These are phyloP conservation scores for Lactarius sp. DNA, from an alignment of 768 basidiomycete genomes.

Conservation along the genomic window DNA sequence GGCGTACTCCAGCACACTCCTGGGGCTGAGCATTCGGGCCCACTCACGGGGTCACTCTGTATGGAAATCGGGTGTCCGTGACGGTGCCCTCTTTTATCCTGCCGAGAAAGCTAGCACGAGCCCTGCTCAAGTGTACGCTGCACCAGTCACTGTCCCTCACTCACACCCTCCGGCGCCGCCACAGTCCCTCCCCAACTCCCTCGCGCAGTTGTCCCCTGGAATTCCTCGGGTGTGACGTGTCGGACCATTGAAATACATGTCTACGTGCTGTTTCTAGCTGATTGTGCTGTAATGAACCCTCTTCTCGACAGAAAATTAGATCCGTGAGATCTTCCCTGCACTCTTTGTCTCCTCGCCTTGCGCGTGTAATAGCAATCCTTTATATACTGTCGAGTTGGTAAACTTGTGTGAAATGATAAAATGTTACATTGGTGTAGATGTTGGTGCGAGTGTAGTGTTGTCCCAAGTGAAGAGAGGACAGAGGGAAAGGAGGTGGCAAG, in stretches of 20 bases:
- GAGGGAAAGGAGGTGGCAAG: too few species aligned
- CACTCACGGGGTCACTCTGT: slow-evolving; percentile 30
- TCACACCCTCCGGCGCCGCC: background rate
- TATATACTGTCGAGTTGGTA: background rate
- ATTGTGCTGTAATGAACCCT: background rate
- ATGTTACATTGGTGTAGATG: too few species aligned
- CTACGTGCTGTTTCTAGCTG: background rate
- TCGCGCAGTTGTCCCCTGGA: background rate
- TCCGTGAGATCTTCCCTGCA: too few species aligned
- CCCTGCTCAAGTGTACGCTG: too few species aligned
- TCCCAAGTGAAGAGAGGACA: too few species aligned
- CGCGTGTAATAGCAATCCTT: too few species aligned
- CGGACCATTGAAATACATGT: background rate
- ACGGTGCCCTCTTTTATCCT: slow-evolving; percentile 26
- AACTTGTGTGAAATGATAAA: too few species aligned
- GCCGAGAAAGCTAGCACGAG: too few species aligned
- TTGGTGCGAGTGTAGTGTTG: too few species aligned
- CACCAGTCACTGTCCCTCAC: too few species aligned
- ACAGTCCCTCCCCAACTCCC: background rate
- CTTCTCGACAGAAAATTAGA: too few species aligned
- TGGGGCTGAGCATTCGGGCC: slow-evolving; percentile 30
- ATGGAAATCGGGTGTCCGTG: slow-evolving; percentile 35
- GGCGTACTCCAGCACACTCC: slow-evolving; percentile 31
- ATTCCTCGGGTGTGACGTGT: background rate
- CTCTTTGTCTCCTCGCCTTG: too few species aligned